Conservation (phyloP, 768 basidiomycete species). For the Tremella fuciformis region DNA sequence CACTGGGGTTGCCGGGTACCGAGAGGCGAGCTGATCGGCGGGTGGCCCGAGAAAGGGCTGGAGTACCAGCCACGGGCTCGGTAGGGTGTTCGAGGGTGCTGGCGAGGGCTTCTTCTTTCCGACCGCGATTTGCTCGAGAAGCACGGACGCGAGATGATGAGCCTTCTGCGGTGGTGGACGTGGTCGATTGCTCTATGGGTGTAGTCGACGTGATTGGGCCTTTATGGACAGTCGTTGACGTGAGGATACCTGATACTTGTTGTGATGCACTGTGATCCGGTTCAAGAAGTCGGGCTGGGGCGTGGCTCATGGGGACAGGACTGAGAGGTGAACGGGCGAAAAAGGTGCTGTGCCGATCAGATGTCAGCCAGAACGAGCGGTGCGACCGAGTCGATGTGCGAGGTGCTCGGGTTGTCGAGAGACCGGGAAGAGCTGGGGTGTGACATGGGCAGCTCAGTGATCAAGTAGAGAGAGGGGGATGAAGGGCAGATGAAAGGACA, state of each 20-base stretch:
- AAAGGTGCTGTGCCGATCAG: no score
- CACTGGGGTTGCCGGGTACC: slow-evolving; percentile 3
- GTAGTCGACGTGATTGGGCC: slow-evolving; percentile 7
- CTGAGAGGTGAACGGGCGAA: no score
- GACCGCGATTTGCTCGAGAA: no score
- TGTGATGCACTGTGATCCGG: no score
- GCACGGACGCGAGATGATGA: neutral
- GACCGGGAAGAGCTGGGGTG: neutral
- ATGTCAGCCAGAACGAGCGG: neutral
- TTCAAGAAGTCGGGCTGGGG: no score
- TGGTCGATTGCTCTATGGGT: slow-evolving; percentile 7
- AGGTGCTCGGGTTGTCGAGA: slow-evolving; percentile 2
- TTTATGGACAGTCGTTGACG: slow-evolving; percentile 9
- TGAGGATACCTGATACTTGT: neutral
- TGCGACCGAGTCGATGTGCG: neutral
- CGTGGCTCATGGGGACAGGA: no score
- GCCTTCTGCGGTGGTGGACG: neutral
- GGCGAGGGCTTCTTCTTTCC: neutral
- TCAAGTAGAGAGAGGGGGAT: neutral
- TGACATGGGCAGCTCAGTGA: slow-evolving; percentile 6
- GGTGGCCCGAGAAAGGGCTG: slow-evolving; percentile 8
- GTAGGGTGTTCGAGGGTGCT: neutral
- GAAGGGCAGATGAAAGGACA: neutral
- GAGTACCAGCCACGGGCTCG: neutral
- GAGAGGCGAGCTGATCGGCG: slow-evolving; percentile 32